These are phyloP conservation scores for Phanerodontia chrysosporium DNA, from an alignment of 768 basidiomycete genomes.

Conservation along the genomic window DNA sequence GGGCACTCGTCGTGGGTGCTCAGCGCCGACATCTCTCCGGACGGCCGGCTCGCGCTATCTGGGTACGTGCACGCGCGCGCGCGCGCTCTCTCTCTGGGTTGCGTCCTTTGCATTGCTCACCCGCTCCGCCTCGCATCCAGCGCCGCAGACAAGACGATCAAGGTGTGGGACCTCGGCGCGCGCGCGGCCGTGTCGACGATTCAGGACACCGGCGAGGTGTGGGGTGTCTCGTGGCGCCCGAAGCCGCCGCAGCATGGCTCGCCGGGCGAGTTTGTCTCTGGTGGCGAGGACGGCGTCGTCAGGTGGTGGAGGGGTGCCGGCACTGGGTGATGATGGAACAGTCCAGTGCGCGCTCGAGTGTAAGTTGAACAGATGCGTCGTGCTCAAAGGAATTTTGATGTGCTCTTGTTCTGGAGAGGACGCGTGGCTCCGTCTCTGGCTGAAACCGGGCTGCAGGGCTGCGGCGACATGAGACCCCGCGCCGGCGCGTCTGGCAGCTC, in stretches of 20 bases:
- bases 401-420: not conserved
- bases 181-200: slow-evolving; percentile 73
- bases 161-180: slow-evolving; percentile 81
- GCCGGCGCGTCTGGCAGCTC: too few relatives aligned
- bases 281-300: slow-evolving; percentile 71
- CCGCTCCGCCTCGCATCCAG: slow-evolving; percentile 32
- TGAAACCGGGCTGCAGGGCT: too few relatives aligned
- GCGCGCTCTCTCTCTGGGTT: not conserved
- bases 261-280: slow-evolving; percentile 67
- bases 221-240: slow-evolving; percentile 80
- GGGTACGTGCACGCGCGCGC: slow-evolving; percentile 50
- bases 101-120: not conserved
- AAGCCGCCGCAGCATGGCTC: slow-evolving; percentile 49
- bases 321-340: slow-evolving; percentile 23
- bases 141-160: slow-evolving; percentile 81
- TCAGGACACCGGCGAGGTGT: slow-evolving; percentile 77
- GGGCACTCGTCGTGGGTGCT: slow-evolving; percentile 94
- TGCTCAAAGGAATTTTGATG: not conserved
- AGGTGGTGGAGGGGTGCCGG: slow-evolving; percentile 80
- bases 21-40: slow-evolving; percentile 76
- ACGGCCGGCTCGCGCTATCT: slow-evolving; percentile 73
- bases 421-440: too few relatives aligned
- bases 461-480: too few relatives aligned
- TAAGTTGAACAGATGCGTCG: not conserved
- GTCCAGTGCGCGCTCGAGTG: not conserved